A percentile compares a stretch with the other conserved stretches of the same genome.
Conservation (phyloP, 768 basidiomycete genomes). For the Russula virescens region DNA sequence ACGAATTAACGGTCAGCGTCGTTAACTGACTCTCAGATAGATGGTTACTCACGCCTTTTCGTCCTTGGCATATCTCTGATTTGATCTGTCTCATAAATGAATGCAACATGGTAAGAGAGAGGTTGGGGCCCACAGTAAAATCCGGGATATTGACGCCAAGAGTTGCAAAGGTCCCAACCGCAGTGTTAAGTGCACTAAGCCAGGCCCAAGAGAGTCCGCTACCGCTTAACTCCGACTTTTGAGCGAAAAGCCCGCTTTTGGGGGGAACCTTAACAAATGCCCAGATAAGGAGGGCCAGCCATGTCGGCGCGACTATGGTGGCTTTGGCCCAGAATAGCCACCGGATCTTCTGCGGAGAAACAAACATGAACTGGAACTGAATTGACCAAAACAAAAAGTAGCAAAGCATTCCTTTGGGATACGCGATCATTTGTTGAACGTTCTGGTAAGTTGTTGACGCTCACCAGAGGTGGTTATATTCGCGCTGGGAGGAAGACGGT, state of each 20-base stretch:
- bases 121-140: constrained; percentile 66
- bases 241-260: constrained; percentile 48
- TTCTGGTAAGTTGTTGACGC: constrained; percentile 23
- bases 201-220: constrained; percentile 66
- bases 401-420: constrained; percentile 70
- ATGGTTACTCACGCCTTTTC: constrained; percentile 50
- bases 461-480: constrained; percentile 59
- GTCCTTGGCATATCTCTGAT: constrained; percentile 65
- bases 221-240: constrained; percentile 48
- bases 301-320: constrained; percentile 39
- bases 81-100: neutral
- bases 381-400: constrained; percentile 76
- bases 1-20: neutral
- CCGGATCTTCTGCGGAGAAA: constrained; percentile 73
- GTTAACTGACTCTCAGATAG: no score
- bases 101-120: no score
- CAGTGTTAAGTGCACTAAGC: constrained; percentile 70
- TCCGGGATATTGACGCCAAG: constrained; percentile 79
- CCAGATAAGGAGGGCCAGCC: constrained; percentile 30
- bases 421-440: no score
- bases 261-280: constrained; percentile 60
- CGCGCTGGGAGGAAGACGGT: constrained; percentile 50
- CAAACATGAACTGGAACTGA: constrained; percentile 67
- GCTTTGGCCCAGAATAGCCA: constrained; percentile 68
- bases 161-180: constrained; percentile 68